Evolutionary conservation across 2,329 filamentous ascomycete genomes (phyloP).

Genomic region (Raffaelea arxii): DNA sequence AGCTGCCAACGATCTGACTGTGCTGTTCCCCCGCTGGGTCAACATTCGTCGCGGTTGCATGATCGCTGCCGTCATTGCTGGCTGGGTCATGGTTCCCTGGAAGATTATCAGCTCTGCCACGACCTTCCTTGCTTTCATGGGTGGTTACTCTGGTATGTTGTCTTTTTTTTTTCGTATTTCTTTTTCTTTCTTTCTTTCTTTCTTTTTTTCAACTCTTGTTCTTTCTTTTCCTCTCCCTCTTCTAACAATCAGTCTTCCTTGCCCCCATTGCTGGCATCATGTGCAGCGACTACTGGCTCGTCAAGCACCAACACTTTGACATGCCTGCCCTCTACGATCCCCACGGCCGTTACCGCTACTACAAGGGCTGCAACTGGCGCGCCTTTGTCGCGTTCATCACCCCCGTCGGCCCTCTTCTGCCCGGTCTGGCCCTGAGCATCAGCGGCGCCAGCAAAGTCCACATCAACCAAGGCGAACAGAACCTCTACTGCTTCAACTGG

Average conservation of each 20-base stretch:
- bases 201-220: background rate
- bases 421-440: conserved; percentile 19
- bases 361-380: conserved; percentile 16
- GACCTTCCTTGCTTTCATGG: conserved; percentile 56
- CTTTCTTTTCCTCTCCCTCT: background rate
- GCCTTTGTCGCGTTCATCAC: conserved; percentile 15
- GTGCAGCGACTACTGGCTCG: conserved; percentile 28
- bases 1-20: conserved; percentile 45
- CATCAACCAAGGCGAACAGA: conserved; percentile 31
- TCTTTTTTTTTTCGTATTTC: background rate
- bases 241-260: conserved; percentile 19
- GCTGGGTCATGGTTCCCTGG: conserved; percentile 55
- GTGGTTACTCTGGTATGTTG: conserved; percentile 36
- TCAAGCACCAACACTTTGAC: conserved; percentile 27
- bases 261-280: conserved; percentile 31
- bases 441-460: conserved; percentile 8
- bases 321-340: conserved; percentile 32
- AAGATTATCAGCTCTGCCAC: conserved; percentile 51
- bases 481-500: conserved; percentile 58
- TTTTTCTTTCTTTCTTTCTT: background rate
- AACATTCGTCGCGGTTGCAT: conserved; percentile 49
- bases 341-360: conserved; percentile 28
- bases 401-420: conserved; percentile 20
- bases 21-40: conserved; percentile 41
- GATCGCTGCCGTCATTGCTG: conserved; percentile 43